Conservation (phyloP, 495 filamentous ascomycete species). For the Aspergillus campestris region DNA sequence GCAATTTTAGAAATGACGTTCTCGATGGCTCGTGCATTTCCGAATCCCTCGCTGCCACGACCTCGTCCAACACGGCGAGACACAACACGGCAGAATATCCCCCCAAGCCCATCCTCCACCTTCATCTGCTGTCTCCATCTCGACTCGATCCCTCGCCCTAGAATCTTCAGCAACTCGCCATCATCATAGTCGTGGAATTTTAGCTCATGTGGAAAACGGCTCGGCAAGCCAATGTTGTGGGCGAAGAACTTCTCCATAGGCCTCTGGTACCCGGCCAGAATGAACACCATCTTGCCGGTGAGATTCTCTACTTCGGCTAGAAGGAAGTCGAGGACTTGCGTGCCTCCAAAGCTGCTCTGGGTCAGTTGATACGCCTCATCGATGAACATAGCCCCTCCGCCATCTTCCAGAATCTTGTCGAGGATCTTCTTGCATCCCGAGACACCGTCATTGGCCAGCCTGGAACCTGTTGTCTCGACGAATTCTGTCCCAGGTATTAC, state of each 20-base stretch:
- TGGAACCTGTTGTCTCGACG: conserved; percentile 60
- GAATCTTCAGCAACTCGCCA: conserved; percentile 50
- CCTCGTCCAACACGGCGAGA: conserved; percentile 51
- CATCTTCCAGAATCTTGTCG: conserved; percentile 43
- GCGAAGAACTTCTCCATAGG: conserved; percentile 75
- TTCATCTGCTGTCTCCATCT: conserved; percentile 47
- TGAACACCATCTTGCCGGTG: conserved; percentile 65
- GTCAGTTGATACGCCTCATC: conserved; percentile 72
- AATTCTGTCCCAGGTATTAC: conserved; percentile 46
- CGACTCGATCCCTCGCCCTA: conserved; percentile 37
- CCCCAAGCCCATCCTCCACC: conserved; percentile 48
- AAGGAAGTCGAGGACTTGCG: conserved; percentile 62
- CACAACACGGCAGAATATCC: conserved; percentile 60
- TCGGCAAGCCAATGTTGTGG: conserved; percentile 67
- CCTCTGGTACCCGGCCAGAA: conserved; percentile 69
- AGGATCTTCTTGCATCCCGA: conserved; percentile 47
- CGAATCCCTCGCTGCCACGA: conserved; percentile 60
- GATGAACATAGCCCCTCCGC: conserved; percentile 62
- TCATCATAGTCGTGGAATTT: conserved; percentile 66
- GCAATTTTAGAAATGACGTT: conserved; percentile 48
- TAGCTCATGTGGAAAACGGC: conserved; percentile 59
- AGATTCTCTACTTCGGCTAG: conserved; percentile 69
- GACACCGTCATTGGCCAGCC: conserved; percentile 57
- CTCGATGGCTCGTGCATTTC: conserved; percentile 61
- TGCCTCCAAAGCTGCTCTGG: conserved; percentile 37